These are phyloP conservation scores for Aspergillus heteromorphus DNA, from an alignment of 495 filamentous ascomycete species.

Conservation along the genomic window DNA sequence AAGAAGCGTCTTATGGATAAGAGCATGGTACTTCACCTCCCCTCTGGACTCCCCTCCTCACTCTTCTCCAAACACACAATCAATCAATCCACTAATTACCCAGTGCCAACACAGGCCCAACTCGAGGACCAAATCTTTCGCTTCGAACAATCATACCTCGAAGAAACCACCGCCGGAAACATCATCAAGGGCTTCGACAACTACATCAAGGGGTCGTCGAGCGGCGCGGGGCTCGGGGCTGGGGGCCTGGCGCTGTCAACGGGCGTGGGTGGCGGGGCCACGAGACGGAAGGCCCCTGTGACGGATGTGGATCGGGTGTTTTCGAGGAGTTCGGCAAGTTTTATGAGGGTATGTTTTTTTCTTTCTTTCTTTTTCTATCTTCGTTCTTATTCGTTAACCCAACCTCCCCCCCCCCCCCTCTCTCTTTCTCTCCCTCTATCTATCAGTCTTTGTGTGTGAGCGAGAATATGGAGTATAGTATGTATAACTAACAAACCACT, in stretches of 20 bases:
- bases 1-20: conserved; percentile 65
- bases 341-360: conserved; percentile 39
- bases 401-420: too few relatives aligned
- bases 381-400: too few relatives aligned
- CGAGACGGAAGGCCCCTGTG: conserved; percentile 43
- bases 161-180: conserved; percentile 84
- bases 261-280: conserved; percentile 20
- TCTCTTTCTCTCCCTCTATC: not conserved
- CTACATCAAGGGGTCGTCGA: conserved; percentile 81
- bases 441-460: too few relatives aligned
- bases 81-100: not conserved
- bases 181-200: conserved; percentile 97
- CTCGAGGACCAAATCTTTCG: conserved; percentile 81
- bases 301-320: conserved; percentile 49
- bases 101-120: conserved; percentile 34
- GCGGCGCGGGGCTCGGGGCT: conserved; percentile 25
- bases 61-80: not conserved
- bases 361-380: not conserved
- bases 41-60: not conserved
- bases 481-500: too few relatives aligned
- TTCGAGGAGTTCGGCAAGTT: conserved; percentile 46
- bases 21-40: conserved; percentile 45
- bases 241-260: conserved; percentile 43
- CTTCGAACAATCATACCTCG: conserved; percentile 82
- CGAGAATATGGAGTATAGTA: not conserved